A percentile compares a stretch with the other conserved stretches of the same genome.
Conservation (phyloP, 192 early-diverging fungal genomes). For the Lunasporangiospora selenospora region DNA sequence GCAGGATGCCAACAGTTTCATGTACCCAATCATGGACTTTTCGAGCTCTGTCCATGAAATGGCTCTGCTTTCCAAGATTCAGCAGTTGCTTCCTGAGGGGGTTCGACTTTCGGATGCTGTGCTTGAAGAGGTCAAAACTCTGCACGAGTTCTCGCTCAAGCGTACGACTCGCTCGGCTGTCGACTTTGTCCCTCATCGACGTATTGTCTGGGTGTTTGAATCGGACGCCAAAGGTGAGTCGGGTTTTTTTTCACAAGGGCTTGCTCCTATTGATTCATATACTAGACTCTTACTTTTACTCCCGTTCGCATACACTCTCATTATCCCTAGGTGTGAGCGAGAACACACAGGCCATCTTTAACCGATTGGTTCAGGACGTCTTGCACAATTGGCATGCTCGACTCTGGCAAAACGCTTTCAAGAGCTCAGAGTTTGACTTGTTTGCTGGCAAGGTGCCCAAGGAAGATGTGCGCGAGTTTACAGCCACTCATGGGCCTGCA, state of each 20-base stretch:
- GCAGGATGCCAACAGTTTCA: slow-evolving; percentile 28
- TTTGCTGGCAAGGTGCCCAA: slow-evolving; percentile 27
- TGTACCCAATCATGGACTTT: slow-evolving; percentile 54
- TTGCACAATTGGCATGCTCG: slow-evolving; percentile 57
- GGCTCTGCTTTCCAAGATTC: slow-evolving; percentile 54
- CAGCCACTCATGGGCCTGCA: slow-evolving; percentile 49
- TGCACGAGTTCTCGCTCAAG: slow-evolving; percentile 53
- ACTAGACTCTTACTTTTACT: background rate
- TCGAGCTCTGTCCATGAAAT: slow-evolving; percentile 56
- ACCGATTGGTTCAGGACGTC: slow-evolving; percentile 60
- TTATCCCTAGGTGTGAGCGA: slow-evolving; percentile 27
- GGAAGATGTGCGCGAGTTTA: slow-evolving; percentile 43
- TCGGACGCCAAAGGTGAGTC: slow-evolving; percentile 37
- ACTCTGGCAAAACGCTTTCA: slow-evolving; percentile 59
- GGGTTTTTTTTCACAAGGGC: background rate
- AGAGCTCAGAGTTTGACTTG: slow-evolving; percentile 47
- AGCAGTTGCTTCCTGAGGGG: slow-evolving; percentile 20
- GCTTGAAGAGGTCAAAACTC: slow-evolving; percentile 37
- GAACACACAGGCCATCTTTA: slow-evolving; percentile 34
- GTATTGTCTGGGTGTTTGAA: slow-evolving; percentile 67
- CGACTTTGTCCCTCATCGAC: slow-evolving; percentile 71
- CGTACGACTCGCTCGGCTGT: slow-evolving; percentile 60
- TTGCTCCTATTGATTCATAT: background rate
- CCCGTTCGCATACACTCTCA: background rate
- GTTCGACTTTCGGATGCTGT: slow-evolving; percentile 18